Evolutionary conservation across 2,329 filamentous ascomycete genomes (phyloP).

Genomic region (Aspergillus fumigatus): DNA sequence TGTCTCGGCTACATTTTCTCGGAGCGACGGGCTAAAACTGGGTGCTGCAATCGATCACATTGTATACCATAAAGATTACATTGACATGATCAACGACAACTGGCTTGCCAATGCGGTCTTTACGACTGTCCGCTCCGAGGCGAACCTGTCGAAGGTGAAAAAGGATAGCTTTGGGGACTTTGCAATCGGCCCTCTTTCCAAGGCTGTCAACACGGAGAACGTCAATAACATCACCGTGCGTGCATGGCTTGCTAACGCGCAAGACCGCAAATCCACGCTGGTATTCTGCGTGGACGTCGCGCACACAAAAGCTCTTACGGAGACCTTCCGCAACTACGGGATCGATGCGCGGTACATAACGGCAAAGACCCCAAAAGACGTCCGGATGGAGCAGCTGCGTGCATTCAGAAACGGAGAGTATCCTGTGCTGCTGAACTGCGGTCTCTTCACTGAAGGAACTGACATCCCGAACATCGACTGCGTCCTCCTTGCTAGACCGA

Average conservation of each 20-base stretch:
- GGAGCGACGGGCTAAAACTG: slow-evolving; percentile 78
- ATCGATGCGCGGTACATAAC: slow-evolving; percentile 86
- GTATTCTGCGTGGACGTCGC: slow-evolving; percentile 90
- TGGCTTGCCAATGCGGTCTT: slow-evolving; percentile 93
- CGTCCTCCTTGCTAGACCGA: slow-evolving; percentile 80
- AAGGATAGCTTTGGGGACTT: slow-evolving; percentile 70
- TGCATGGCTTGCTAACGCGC: slow-evolving; percentile 76
- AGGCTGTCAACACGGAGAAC: slow-evolving; percentile 73
- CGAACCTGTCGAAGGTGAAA: slow-evolving; percentile 70
- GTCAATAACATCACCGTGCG: slow-evolving; percentile 81
- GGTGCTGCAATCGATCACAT: slow-evolving; percentile 89
- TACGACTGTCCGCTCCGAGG: slow-evolving; percentile 81
- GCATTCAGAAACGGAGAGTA: slow-evolving; percentile 73
- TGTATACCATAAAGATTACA: slow-evolving; percentile 84
- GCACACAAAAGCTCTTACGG: slow-evolving; percentile 72
- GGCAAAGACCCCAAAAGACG: slow-evolving; percentile 66
- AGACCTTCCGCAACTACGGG: slow-evolving; percentile 69
- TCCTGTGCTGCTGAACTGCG: slow-evolving; percentile 88
- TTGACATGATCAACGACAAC: slow-evolving; percentile 79
- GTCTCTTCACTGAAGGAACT: slow-evolving; percentile 94
- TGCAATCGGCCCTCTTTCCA: slow-evolving; percentile 68
- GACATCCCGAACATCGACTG: slow-evolving; percentile 98
- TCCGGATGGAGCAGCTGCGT: slow-evolving; percentile 66
- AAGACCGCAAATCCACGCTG: slow-evolving; percentile 72
- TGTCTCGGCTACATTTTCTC: slow-evolving; percentile 76